A percentile compares a stretch with the other conserved stretches of the same genome.
phyloP scores from a whole-genome alignment of 2,329 filamentous ascomycete genomes.

The Aureobasidium sp. region DNA sequence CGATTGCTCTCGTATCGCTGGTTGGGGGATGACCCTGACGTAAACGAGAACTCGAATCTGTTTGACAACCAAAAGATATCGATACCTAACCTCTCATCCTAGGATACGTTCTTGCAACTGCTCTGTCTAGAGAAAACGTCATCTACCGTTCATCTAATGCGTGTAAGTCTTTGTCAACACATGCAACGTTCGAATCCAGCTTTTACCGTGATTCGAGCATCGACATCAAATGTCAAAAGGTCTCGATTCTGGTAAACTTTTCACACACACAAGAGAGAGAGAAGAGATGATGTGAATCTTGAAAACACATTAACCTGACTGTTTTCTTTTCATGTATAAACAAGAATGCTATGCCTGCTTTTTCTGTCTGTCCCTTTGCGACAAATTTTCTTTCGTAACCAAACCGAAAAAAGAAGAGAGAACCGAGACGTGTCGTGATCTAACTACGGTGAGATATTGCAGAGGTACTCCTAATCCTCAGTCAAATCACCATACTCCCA shows the following conservation, averaged over 20 bases:
- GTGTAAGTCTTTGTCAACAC: too few species aligned
- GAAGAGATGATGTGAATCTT: background rate
- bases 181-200: too few species aligned
- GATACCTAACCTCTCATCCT: too few species aligned
- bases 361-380: background rate
- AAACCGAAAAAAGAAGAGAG: background rate
- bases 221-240: too few species aligned
- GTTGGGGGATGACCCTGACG: background rate
- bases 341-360: background rate
- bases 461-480: slow-evolving; percentile 50
- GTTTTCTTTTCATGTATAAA: background rate
- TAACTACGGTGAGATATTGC: too few species aligned
- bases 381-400: background rate
- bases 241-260: too few species aligned
- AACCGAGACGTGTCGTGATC: too few species aligned
- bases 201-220: background rate
- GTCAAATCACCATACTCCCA: slow-evolving; percentile 98
- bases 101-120: too few species aligned
- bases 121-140: too few species aligned
- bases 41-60: background rate
- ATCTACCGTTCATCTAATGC: too few species aligned
- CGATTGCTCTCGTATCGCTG: background rate
- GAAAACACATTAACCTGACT: background rate
- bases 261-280: too few species aligned
- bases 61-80: background rate